These are phyloP conservation scores for Eutrema heterophyllum DNA, from an alignment of 345 rosid species.

Conservation along the genomic window DNA sequence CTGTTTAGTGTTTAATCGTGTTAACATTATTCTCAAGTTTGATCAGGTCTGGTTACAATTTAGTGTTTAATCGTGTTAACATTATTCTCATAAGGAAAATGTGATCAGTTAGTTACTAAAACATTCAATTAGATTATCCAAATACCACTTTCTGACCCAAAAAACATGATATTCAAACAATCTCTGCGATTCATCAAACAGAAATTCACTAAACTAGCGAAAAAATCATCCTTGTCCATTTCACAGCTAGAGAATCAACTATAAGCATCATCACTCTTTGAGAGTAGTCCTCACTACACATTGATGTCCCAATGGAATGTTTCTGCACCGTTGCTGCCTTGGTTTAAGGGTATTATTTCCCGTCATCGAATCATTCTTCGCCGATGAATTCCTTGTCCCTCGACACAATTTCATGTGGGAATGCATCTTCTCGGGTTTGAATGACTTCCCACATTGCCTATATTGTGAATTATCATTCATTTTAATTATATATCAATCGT, in stretches of 20 bases:
- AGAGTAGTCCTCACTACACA: conserved; percentile 18
- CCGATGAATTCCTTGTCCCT: conserved; percentile 40
- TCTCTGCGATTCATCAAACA: not conserved
- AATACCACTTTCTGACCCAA: not conserved
- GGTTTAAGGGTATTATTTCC: not conserved
- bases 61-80: no score
- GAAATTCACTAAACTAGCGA: not conserved
- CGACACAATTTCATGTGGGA: conserved; percentile 67
- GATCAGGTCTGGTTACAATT: no score
- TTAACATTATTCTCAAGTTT: no score
- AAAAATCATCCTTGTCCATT: not conserved
- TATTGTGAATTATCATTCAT: not conserved
- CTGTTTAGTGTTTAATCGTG: no score
- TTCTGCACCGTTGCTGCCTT: conserved; percentile 23
- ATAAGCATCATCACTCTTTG: conserved; percentile 14
- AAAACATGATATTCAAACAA: conserved; percentile 3
- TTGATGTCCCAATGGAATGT: conserved; percentile 12
- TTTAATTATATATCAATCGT: not conserved
- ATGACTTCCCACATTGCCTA: conserved; percentile 76
- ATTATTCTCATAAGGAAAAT: not conserved
- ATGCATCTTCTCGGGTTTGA: conserved; percentile 71
- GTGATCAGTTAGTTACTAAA: not conserved
- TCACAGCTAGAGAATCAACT: not conserved
- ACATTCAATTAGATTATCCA: not conserved
- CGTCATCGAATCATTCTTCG: conserved; percentile 2